Evolutionary conservation across 768 basidiomycete genomes (phyloP).

Genomic region (Terana coerulea): DNA sequence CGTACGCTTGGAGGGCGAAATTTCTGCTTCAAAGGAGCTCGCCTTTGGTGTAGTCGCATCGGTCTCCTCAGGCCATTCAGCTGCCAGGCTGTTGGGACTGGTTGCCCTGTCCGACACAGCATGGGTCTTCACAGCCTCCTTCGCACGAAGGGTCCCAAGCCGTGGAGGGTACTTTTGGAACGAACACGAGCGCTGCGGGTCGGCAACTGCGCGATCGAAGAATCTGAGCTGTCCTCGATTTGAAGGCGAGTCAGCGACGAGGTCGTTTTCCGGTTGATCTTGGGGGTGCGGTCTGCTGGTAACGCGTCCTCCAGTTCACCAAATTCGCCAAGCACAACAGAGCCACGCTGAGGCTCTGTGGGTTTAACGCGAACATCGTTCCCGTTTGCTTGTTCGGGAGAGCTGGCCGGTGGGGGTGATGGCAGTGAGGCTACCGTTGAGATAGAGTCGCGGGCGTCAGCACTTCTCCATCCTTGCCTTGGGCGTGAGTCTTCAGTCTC

Average conservation of each 20-base stretch:
- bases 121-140: conserved; percentile 23
- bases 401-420: conserved; percentile 30
- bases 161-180: conserved; percentile 46
- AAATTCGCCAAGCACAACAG: conserved; percentile 27
- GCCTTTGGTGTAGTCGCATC: conserved; percentile 60
- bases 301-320: conserved; percentile 18
- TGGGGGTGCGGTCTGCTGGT: conserved; percentile 3
- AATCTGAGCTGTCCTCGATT: conserved; percentile 46
- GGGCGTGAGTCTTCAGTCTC: conserved; percentile 17
- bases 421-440: conserved; percentile 28
- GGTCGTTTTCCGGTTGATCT: conserved; percentile 10
- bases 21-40: conserved; percentile 38
- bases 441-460: conserved; percentile 37
- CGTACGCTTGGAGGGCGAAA: conserved; percentile 24
- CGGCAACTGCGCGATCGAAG: conserved; percentile 28
- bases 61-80: conserved; percentile 51
- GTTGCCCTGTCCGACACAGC: conserved; percentile 15
- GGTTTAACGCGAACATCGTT: conserved; percentile 25
- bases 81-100: conserved; percentile 42
- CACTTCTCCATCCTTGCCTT: conserved; percentile 27
- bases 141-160: conserved; percentile 46
- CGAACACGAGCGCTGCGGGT: conserved; percentile 44
- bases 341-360: conserved; percentile 28
- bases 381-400: conserved; percentile 31
- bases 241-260: conserved; percentile 16